Percentiles rank a stretch among this genome's conserved stretches.
Conservation (phyloP, 306 rosid species). For the Ammopiptanthus mongolicus region DNA sequence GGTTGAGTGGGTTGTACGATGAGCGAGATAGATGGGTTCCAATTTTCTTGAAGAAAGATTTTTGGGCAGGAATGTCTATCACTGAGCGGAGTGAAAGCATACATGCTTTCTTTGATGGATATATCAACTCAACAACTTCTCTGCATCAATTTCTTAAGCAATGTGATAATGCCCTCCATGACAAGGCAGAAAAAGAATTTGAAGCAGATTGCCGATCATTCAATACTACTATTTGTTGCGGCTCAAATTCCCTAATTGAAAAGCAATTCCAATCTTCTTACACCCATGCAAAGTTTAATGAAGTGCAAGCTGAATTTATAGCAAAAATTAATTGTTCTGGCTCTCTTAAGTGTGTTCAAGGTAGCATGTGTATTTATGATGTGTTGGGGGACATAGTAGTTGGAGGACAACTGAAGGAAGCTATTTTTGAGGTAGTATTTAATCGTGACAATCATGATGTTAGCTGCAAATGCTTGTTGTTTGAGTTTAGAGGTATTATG, state of each 20-base stretch:
- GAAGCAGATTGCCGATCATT: not conserved
- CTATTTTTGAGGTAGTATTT: not conserved
- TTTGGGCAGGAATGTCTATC: conserved; percentile 6
- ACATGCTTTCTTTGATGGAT: conserved; percentile 1
- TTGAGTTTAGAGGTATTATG: not conserved
- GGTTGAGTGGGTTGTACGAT: not conserved
- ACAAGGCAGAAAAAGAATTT: not conserved
- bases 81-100: not conserved
- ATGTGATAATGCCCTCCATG: not conserved
- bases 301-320: conserved; percentile 11
- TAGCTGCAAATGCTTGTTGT: not conserved
- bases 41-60: conserved; percentile 4
- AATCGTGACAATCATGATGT: not conserved
- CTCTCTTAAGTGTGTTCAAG: not conserved
- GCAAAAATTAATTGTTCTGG: not conserved
- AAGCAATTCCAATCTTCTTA: not conserved
- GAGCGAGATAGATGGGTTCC: not conserved
- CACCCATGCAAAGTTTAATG: conserved; percentile 5
- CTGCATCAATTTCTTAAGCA: not conserved
- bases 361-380: not conserved
- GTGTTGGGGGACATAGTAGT: not conserved
- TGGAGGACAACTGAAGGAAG: not conserved
- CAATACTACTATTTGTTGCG: not conserved
- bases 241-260: not conserved
- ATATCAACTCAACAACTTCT: not conserved